phyloP scores from a whole-genome alignment of 176 grass and related monocot genomes.

The Phoenix dactylifera region DNA sequence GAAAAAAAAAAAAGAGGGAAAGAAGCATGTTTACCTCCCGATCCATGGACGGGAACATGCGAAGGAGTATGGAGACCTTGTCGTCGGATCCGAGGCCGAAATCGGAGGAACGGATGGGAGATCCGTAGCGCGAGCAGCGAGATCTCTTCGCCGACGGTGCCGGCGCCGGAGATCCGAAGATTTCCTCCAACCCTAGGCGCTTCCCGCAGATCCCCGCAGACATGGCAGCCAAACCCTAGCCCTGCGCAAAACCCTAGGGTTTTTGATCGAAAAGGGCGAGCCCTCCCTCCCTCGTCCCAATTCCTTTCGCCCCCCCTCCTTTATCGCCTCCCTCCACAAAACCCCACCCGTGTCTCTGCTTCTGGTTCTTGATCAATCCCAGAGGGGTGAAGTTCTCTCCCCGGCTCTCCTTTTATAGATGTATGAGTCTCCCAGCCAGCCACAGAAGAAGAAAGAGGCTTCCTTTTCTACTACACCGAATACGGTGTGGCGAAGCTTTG shows the following conservation, averaged over 20 bases:
- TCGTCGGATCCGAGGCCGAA: conserved; percentile 20
- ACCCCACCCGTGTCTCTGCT: no score
- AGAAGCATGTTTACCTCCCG: conserved; percentile 1
- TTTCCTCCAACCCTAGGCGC: conserved; percentile 34
- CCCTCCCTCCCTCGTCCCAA: background rate
- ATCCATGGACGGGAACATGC: conserved; percentile 28
- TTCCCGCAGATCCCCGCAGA: conserved; percentile 33
- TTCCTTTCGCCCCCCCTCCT: no score
- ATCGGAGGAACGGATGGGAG: conserved; percentile 5
- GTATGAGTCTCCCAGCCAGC: no score
- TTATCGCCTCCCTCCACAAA: no score
- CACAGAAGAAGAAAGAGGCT: no score
- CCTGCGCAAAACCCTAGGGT: conserved; percentile 3
- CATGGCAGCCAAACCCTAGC: conserved; percentile 15
- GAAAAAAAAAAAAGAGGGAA: background rate
- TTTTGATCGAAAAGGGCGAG: conserved; percentile 3
- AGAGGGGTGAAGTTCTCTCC: no score
- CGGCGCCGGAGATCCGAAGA: conserved; percentile 26
- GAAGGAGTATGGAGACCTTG: conserved; percentile 12
- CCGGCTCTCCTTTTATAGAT: no score
- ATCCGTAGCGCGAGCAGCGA: conserved; percentile 21
- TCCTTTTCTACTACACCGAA: no score
- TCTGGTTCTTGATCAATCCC: no score
- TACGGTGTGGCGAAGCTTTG: no score
- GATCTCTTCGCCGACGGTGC: conserved; percentile 18